Conservation (phyloP, 2,329 filamentous ascomycete genomes). For the Aureobasidium melanogenum region DNA sequence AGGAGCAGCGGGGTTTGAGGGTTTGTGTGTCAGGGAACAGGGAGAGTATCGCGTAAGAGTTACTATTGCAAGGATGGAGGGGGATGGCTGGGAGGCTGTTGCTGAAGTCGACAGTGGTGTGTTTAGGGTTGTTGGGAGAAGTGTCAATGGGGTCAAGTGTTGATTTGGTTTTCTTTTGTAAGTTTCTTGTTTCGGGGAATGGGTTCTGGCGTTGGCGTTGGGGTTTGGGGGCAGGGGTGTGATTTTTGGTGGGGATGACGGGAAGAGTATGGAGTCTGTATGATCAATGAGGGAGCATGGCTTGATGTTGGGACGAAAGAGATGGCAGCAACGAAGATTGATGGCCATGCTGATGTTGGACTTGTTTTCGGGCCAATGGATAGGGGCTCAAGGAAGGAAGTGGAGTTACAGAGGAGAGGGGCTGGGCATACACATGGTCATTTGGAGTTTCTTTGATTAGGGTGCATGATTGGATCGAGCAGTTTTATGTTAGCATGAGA, state of each 20-base stretch:
- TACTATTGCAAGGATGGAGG: not conserved
- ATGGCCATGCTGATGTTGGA: not conserved
- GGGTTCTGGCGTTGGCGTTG: not conserved
- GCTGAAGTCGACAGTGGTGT: not conserved
- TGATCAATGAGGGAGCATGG: not conserved
- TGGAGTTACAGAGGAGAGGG: too few species aligned
- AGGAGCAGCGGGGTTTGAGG: not conserved
- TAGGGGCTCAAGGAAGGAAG: not conserved
- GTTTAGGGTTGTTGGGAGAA: not conserved
- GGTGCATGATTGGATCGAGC: not conserved
- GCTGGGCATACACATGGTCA: not conserved
- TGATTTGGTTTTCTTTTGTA: not conserved
- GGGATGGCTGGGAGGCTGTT: constrained; percentile 2
- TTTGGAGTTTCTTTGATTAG: not conserved
- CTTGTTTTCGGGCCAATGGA: too few species aligned
- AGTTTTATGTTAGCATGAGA: not conserved
- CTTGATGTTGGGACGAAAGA: not conserved
- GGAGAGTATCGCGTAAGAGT: not conserved
- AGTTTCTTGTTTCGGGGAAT: not conserved
- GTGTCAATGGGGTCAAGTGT: not conserved
- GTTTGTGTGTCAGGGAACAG: not conserved
- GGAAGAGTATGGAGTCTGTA: not conserved
- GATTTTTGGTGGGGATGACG: not conserved
- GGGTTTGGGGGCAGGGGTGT: not conserved
- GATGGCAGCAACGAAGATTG: not conserved